Conservation (phyloP, 176 grass and related monocot species). For the Microstegium vimineum region DNA sequence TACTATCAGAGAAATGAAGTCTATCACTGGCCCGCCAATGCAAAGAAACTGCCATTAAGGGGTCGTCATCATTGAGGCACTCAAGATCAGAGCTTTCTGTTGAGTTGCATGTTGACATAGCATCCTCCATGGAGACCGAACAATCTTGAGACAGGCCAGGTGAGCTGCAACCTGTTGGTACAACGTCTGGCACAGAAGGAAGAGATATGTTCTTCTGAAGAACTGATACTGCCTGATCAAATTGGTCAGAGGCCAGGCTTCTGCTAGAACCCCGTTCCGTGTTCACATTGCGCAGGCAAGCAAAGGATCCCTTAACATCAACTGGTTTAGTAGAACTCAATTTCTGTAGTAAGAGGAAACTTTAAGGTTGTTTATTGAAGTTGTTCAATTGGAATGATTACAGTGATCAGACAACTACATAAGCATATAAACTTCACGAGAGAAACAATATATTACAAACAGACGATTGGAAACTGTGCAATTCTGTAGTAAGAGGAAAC, state of each 20-base stretch:
- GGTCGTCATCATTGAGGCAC: constrained; percentile 49
- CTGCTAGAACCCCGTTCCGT: not conserved
- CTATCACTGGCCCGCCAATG: constrained; percentile 45
- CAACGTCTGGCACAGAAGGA: not conserved
- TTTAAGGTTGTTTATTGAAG: not conserved
- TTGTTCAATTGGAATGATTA: not conserved
- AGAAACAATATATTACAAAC: not conserved
- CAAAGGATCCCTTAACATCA: constrained; percentile 20
- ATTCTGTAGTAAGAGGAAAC: constrained; percentile 12
- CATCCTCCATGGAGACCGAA: constrained; percentile 46
- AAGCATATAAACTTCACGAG: not conserved
- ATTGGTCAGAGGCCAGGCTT: not conserved
- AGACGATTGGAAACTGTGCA: not conserved
- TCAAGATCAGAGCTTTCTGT: constrained; percentile 61
- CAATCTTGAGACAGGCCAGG: not conserved
- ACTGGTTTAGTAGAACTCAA: not conserved
- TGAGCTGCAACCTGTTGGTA: not conserved
- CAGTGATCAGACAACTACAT: not conserved
- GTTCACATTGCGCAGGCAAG: constrained; percentile 10
- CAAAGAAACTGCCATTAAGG: constrained; percentile 49
- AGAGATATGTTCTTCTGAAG: constrained; percentile 9
- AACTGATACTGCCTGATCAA: constrained; percentile 17
- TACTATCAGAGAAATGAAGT: constrained; percentile 51
- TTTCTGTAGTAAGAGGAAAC: constrained; percentile 19
- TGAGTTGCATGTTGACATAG: constrained; percentile 64